phyloP scores from a whole-genome alignment of 208 protist species.

The Trypanosoma mega region DNA sequence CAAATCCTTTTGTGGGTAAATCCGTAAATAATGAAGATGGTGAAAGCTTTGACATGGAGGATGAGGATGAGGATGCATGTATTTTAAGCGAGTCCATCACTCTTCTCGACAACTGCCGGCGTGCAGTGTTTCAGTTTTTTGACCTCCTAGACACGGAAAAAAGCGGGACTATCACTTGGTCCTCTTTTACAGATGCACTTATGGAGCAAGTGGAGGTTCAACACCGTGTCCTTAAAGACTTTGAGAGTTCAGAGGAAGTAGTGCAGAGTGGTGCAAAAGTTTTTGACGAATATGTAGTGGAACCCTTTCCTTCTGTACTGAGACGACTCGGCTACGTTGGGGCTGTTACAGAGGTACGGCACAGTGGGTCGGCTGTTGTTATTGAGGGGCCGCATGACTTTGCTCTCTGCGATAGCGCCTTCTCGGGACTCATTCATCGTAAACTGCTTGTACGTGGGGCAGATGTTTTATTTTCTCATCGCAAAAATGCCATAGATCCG shows the following conservation, averaged over 20 bases:
- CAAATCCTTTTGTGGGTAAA: too few species aligned
- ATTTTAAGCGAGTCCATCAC: slow-evolving; percentile 9
- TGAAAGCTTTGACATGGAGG: neutral
- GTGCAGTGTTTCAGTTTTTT: slow-evolving; percentile 53
- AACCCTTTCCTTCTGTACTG: slow-evolving; percentile 52
- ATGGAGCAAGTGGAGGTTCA: slow-evolving; percentile 73
- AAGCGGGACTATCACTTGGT: slow-evolving; percentile 62
- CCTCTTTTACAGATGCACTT: slow-evolving; percentile 60
- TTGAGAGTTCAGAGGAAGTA: slow-evolving; percentile 42
- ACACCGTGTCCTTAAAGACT: slow-evolving; percentile 47
- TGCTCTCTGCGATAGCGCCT: slow-evolving; percentile 67
- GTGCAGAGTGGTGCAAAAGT: slow-evolving; percentile 42
- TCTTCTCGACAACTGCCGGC: slow-evolving; percentile 41
- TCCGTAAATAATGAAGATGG: too few species aligned
- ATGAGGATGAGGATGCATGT: too few species aligned
- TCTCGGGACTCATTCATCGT: slow-evolving; percentile 45
- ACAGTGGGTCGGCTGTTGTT: slow-evolving; percentile 57
- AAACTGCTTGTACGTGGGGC: slow-evolving; percentile 58
- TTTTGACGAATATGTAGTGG: slow-evolving; percentile 72
- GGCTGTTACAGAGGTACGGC: slow-evolving; percentile 41
- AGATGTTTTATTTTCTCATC: slow-evolving; percentile 33
- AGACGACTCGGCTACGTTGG: slow-evolving; percentile 59
- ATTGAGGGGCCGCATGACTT: slow-evolving; percentile 62
- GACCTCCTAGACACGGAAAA: slow-evolving; percentile 57
- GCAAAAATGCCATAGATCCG: slow-evolving; percentile 19